Percentiles rank a stretch among this genome's conserved stretches.
phyloP scores from a whole-genome alignment of 2,329 filamentous ascomycete genomes.

The Verticillium tricorpus region DNA sequence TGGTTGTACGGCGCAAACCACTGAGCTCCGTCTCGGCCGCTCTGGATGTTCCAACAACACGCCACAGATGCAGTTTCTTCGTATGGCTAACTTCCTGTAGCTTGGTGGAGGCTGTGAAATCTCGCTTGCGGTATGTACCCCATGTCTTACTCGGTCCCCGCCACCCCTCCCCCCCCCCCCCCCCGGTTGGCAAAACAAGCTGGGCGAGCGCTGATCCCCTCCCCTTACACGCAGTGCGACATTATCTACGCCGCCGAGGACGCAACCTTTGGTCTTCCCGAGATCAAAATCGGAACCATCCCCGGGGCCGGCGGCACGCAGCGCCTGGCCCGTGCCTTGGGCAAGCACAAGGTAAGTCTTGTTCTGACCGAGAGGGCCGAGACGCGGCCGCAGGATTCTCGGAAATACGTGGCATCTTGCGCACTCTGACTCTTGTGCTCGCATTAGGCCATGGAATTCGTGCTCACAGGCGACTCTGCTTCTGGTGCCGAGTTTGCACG shows the following conservation, averaged over 20 bases:
- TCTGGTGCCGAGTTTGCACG: conserved; percentile 31
- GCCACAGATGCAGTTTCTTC: background rate
- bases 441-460: conserved; percentile 37
- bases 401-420: background rate
- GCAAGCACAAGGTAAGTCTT: conserved; percentile 32
- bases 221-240: conserved; percentile 25
- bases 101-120: conserved; percentile 48
- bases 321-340: conserved; percentile 32
- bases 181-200: background rate
- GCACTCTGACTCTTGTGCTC: background rate
- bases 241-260: conserved; percentile 29
- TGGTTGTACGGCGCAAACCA: background rate
- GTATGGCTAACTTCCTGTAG: conserved; percentile 11
- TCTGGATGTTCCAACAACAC: background rate
- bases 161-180: background rate
- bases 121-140: conserved; percentile 33
- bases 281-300: conserved; percentile 34
- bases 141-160: background rate
- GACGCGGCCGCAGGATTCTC: background rate
- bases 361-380: background rate
- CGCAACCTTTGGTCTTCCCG: conserved; percentile 33
- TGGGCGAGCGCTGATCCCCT: background rate
- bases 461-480: conserved; percentile 34
- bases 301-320: conserved; percentile 36
- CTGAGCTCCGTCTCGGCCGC: background rate